Base-by-base conservation (phyloP, 2,329 filamentous ascomycete species). In the Fusarium subtropicale region DNA sequence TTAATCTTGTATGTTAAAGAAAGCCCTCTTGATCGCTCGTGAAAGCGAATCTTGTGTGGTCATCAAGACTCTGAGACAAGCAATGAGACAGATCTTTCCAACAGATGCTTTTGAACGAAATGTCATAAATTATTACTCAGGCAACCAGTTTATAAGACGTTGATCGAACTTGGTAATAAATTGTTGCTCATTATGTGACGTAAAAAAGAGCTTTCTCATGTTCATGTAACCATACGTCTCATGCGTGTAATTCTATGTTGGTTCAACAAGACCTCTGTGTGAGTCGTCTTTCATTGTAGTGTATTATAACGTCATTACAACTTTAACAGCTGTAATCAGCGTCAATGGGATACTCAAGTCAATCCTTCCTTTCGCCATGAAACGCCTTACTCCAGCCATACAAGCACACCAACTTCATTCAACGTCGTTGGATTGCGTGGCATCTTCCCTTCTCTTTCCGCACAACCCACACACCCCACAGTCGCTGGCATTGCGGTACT, bases 401-500 rank as follows among this genome's bases (percentile, higher is more conserved):
- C 26, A 58, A 51, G 46, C 22, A 66, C 31, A 33, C 20, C 16
- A 11, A 22, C n/a, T 22, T 38, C 59, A 68, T 26, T 13, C 24
- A 28, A 15, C 6, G 15, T 28, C 26, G 22, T 26, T 42, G 16
- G 16, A 44, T 44, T 41, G 28, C 24, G 30, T 50, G 38, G 15
- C 42, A 30, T 45, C 46, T 30, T n/a, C 22, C 70, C 72, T 79
- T 69, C 77, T 81, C 69, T 78, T 79, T 20, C 89, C 90, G 75
- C 92, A 95, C 7, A 92, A 78, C 5, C 91, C 91, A 76, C 92
- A 95, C 1, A 89, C 76, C 9, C 89, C 90, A 67, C 84, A 88
- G 76, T 94, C 91, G 2, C 85, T 87, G 13, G 90, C 84, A 74
- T 94, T 95, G 54, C 90, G 74, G 76, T 93, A 95, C 22, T 73